A percentile compares a stretch with the other conserved stretches of the same genome.
Conservation (phyloP, 202 grass and related monocot species). For the Zoysia matrella region DNA sequence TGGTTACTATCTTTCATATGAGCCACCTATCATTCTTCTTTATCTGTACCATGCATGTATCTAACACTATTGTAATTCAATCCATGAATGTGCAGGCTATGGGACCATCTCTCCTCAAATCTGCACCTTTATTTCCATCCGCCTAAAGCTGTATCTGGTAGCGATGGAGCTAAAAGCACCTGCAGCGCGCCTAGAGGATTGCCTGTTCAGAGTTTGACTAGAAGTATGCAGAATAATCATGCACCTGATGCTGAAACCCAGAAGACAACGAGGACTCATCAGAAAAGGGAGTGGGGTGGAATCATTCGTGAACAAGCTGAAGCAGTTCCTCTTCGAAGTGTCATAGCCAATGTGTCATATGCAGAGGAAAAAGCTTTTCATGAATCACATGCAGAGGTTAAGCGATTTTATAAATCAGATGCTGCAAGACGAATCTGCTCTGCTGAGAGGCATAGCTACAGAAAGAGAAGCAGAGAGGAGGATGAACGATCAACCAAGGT, state of each 20-base stretch:
- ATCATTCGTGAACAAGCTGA: conserved; percentile 47
- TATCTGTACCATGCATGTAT: not conserved
- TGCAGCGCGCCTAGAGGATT: conserved; percentile 32
- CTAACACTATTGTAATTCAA: conserved; percentile 16
- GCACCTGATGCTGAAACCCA: conserved; percentile 49
- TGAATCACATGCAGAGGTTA: conserved; percentile 43
- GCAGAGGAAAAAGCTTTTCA: conserved; percentile 41
- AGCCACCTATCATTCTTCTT: conserved; percentile 6
- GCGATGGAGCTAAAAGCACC: conserved; percentile 46
- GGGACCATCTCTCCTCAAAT: conserved; percentile 93
- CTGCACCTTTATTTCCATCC: conserved; percentile 74
- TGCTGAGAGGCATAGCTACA: conserved; percentile 48
- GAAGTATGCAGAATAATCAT: conserved; percentile 18
- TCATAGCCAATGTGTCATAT: conserved; percentile 57
- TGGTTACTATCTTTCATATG: conserved; percentile 56
- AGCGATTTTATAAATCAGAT: conserved; percentile 39
- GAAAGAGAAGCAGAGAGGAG: conserved; percentile 65
- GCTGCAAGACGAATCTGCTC: conserved; percentile 38
- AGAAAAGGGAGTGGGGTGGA: conserved; percentile 66
- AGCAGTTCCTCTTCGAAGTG: conserved; percentile 61
- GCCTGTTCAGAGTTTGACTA: conserved; percentile 34
- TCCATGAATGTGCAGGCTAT: conserved; percentile 64
- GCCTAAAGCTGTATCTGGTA: conserved; percentile 38
- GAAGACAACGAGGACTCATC: conserved; percentile 44
- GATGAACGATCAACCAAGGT: conserved; percentile 63